Conservation (phyloP, 495 filamentous ascomycete species). For the Ascobolus immersus region DNA sequence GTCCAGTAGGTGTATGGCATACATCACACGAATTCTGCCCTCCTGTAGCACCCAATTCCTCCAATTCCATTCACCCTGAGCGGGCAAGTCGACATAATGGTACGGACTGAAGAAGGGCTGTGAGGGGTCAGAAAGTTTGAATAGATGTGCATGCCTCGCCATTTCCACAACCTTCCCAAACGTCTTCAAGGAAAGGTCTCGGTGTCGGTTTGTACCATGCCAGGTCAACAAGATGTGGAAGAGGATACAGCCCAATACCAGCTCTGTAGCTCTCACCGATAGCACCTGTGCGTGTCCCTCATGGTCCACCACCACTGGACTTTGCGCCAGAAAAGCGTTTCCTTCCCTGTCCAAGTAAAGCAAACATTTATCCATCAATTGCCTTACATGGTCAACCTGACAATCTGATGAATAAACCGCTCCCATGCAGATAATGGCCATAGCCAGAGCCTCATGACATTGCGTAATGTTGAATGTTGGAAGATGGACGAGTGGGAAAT, state of each 20-base stretch:
- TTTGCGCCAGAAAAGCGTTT: too few species aligned
- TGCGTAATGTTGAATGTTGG: constrained; percentile 36
- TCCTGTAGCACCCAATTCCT: constrained; percentile 39
- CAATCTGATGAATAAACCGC: constrained; percentile 47
- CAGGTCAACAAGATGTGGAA: constrained; percentile 37
- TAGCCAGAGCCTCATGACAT: constrained; percentile 32
- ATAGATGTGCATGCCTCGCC: constrained; percentile 24
- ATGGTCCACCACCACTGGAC: too few species aligned
- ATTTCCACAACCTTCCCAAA: constrained; percentile 28
- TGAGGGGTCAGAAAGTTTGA: constrained; percentile 18
- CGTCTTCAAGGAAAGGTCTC: constrained; percentile 26
- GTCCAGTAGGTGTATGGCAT: constrained; percentile 31
- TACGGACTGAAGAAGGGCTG: constrained; percentile 17
- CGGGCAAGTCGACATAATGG: constrained; percentile 13
- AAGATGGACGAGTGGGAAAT: constrained; percentile 43
- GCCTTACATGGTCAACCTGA: constrained; percentile 28
- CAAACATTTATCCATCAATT: constrained; percentile 26
- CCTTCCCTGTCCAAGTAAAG: too few species aligned
- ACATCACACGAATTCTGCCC: constrained; percentile 34
- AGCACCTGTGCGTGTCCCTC: too few species aligned
- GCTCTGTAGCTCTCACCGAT: too few species aligned
- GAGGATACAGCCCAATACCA: too few species aligned
- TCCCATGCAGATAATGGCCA: constrained; percentile 38
- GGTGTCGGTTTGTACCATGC: constrained; percentile 35
- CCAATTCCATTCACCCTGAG: constrained; percentile 22